Percentiles rank a stretch among this genome's conserved stretches.
These are phyloP conservation scores for Psidium friedrichsthalianum DNA, from an alignment of 345 rosid species.

Conservation along the genomic window DNA sequence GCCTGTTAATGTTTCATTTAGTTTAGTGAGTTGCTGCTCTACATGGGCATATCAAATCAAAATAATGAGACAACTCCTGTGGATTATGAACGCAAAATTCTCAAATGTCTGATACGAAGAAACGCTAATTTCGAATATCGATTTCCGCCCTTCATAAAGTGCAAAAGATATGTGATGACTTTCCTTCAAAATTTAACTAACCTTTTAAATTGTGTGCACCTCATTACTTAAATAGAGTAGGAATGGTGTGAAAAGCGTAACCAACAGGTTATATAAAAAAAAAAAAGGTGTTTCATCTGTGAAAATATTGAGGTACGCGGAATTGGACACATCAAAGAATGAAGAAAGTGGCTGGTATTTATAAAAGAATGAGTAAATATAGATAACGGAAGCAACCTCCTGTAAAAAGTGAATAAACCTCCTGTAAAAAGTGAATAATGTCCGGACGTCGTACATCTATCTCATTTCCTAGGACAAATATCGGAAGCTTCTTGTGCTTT, in stretches of 20 bases:
- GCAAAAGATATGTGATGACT: neutral
- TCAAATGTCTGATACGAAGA: accelerated
- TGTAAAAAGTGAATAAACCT: accelerated
- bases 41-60: neutral
- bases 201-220: neutral
- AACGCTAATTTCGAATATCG: neutral
- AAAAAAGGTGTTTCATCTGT: neutral
- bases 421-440: accelerated
- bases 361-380: neutral
- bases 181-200: accelerated
- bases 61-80: neutral
- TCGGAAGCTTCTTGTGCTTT: neutral
- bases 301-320: neutral
- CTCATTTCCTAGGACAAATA: neutral
- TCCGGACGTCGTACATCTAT: neutral
- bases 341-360: neutral
- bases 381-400: neutral
- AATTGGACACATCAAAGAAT: neutral
- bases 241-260: neutral
- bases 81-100: neutral
- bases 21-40: neutral
- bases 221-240: neutral
- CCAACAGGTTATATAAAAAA: neutral
- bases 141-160: neutral
- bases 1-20: neutral